Conservation (phyloP, 73 alveolate species). For the Blepharisma japonicum region DNA sequence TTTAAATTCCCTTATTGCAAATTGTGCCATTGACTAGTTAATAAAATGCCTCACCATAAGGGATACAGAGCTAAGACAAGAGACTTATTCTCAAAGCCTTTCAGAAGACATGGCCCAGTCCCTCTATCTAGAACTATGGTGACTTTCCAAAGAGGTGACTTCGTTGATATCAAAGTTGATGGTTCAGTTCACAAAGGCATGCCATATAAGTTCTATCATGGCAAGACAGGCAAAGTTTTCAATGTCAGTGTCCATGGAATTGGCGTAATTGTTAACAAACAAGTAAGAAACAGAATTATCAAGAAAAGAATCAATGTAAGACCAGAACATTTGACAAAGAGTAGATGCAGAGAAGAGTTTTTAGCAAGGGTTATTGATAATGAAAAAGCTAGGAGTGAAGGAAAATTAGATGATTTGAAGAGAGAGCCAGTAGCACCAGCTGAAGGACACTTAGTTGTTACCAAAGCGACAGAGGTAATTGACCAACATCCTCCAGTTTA, state of each 20-base stretch:
- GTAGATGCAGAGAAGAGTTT: constrained; percentile 95
- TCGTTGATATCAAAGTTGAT: constrained; percentile 86
- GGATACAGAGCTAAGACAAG: constrained; percentile 78
- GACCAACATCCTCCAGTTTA: constrained; percentile 2
- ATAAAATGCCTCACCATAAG: constrained; percentile 46
- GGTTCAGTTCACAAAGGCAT: constrained; percentile 90
- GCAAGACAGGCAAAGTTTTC: constrained; percentile 90
- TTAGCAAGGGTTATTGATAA: constrained; percentile 88
- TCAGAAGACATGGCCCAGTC: constrained; percentile 46
- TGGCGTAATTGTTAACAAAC: constrained; percentile 81
- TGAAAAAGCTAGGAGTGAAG: constrained; percentile 72
- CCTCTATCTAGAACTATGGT: constrained; percentile 59
- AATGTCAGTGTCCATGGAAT: constrained; percentile 76
- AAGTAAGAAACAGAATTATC: constrained; percentile 81
- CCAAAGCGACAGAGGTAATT: not conserved
- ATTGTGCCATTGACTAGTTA: not conserved
- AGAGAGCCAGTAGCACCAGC: not conserved
- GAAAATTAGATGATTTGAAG: constrained; percentile 31
- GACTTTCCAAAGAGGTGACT: constrained; percentile 76
- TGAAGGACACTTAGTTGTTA: constrained; percentile 4
- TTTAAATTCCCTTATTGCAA: too few species aligned
- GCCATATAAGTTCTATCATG: constrained; percentile 89
- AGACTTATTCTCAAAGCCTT: constrained; percentile 64
- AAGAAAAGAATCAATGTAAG: constrained; percentile 89
- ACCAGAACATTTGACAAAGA: constrained; percentile 82